Base-by-base conservation (phyloP, 2,329 filamentous ascomycete species). In the Venturia effusa region DNA sequence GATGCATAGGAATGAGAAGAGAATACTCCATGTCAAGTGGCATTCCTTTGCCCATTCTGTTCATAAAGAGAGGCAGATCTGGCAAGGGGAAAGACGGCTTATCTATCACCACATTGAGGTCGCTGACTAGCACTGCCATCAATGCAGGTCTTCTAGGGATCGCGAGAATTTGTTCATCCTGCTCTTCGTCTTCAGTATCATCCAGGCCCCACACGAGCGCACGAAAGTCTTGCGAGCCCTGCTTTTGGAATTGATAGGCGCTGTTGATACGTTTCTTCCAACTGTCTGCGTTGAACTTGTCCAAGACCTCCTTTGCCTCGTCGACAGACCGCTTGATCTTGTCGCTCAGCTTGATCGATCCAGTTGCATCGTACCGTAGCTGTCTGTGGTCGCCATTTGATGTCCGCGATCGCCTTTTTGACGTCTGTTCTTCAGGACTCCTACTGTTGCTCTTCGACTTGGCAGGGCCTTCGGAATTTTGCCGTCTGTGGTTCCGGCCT, bases 41-140 rank as follows among this genome's bases (percentile, higher is more conserved):
- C 85, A 99, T 95, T 0, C 94, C 94, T 77, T 99, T 99, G n/a
- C 94, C 94, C 65, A 97, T 87, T 59, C 85, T 84, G 71, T 97
- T 84, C 32, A 99, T 79, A 72, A 96, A 99, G 19, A 88, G 84
- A 0, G 93, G 89, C 63, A 93, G 85, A 15, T 96, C 87, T 2
- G 84, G 81, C 65, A 96, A 79, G 0, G 92, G 88, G 72, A 99
- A 99, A 0, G 90, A 93, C 0, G 94, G 94, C 73, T 96, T 97
- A 74, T 97, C 94, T 65, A 99, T 81, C 39, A 86, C 80, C 64
- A 99, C 81, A 67, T 93, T 88, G 39, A 99, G 79, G 72, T 99
- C 93, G 66, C 87, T 91, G 68, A 97, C 86, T 54, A 90, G 78
- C 6, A 90, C 82, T 3, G 88, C 84, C 85, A 96, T 88, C 17